Conservation (phyloP, 768 basidiomycete genomes). For the Rhizopogon rudus region DNA sequence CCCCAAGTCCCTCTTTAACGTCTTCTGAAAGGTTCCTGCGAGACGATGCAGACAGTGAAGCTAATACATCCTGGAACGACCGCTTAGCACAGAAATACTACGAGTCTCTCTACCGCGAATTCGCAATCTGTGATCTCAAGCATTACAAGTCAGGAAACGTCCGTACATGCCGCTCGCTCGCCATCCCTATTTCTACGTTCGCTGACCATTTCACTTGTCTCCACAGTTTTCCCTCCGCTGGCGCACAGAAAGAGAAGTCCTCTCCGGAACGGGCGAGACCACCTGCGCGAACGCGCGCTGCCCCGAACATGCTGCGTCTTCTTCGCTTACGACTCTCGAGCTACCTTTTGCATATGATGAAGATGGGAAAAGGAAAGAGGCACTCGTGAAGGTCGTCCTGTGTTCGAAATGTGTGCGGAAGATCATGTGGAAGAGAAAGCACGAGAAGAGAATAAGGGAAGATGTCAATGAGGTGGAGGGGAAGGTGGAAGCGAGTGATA, state of each 20-base stretch:
- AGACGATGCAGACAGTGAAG: conserved; percentile 45
- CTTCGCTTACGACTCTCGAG: conserved; percentile 67
- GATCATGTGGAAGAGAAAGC: conserved; percentile 79
- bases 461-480: not conserved
- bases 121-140: conserved; percentile 88
- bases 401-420: conserved; percentile 78
- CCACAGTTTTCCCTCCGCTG: conserved; percentile 83
- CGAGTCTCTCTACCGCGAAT: conserved; percentile 83
- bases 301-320: conserved; percentile 45
- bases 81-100: conserved; percentile 88
- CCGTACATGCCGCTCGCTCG: conserved; percentile 17
- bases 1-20: not conserved
- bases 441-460: conserved; percentile 43
- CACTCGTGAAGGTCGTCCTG: conserved; percentile 87
- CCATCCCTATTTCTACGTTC: not conserved
- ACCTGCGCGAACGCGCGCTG: conserved; percentile 92
- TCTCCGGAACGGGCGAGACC: conserved; percentile 78
- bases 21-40: conserved; percentile 62
- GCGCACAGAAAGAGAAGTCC: conserved; percentile 89
- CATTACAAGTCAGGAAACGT: conserved; percentile 94
- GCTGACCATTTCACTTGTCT: not conserved
- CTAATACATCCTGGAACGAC: conserved; percentile 65
- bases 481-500: not conserved
- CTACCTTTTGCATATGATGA: conserved; percentile 89
- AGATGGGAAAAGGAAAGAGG: conserved; percentile 65